Evolutionary conservation across 345 rosid species (phyloP), one percentile per base, ranked within the genome.

Genomic region (Acer negundo): DNA sequence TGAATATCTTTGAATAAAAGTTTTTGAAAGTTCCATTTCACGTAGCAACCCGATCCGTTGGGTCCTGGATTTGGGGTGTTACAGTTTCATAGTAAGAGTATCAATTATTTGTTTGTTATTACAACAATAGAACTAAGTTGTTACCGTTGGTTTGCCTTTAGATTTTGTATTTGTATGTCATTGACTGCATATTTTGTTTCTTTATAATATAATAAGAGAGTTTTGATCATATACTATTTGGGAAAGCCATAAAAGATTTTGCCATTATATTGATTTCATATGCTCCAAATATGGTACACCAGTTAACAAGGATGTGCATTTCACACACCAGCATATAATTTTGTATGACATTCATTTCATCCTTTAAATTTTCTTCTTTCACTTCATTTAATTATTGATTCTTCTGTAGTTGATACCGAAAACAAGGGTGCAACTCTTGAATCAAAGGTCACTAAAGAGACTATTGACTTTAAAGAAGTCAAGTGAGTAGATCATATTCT

Each of bases 401-500:
- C 11, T 73, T 17, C 26, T 85, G 82, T 79, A 93, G 98, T 88
- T 86, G 99, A 93, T 76, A 35, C 79, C 78, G 96, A 95, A 81
- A 92, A 83, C 17, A 90, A 92, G 63, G 90, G 82, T 23, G 86
- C 86, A 70, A 62, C 88, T 67, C 79, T 88, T 28, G 96, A 92
- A 75, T 12, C 90, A n/a, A 94, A 92, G 84, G 82, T 78, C 73
- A 82, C 77, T 73, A 89, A 82, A 79, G 98, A 95, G 81, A 59
- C 80, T 19, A 87, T 93, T 74, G 97, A 95, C 85, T 81, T 91
- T 4, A 95, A 91, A 86, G 98, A 95, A 89, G 85, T 93, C 74
- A 95, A 90, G 90, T 86, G 97, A 72, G 84, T 93, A 46, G 97
- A 95, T 87, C 87, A 76, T 62, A 93, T 95, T 77, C 93, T 95